Conservation (phyloP, 345 rosid species). For the Eucalyptus grandis region DNA sequence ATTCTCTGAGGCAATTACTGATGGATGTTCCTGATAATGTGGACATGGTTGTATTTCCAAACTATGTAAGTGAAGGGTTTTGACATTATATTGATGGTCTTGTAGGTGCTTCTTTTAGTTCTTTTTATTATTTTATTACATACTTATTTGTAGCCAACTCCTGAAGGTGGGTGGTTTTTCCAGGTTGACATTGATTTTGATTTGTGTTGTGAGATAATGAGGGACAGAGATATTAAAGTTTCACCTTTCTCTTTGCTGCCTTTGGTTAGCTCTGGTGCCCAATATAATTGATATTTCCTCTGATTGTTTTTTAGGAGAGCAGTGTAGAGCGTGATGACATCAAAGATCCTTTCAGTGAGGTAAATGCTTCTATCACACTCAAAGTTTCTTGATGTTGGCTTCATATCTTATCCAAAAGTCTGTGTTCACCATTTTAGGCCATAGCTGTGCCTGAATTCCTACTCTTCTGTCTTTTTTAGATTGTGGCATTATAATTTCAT, state of each 20-base stretch:
- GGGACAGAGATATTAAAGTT: background rate
- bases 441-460: background rate
- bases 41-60: conserved; percentile 91
- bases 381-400: background rate
- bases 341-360: conserved; percentile 94
- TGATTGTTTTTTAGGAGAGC: conserved; percentile 48
- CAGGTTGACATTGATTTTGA: background rate
- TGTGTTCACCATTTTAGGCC: background rate
- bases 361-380: conserved; percentile 1
- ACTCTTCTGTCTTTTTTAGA: background rate
- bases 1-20: conserved; percentile 75
- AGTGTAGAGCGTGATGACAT: conserved; percentile 81
- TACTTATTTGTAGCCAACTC: background rate
- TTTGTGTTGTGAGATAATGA: background rate
- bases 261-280: background rate
- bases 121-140: background rate
- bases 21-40: conserved; percentile 77
- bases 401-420: background rate
- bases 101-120: background rate
- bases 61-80: conserved; percentile 57
- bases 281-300: background rate
- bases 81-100: background rate
- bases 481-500: background rate
- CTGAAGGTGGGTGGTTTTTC: background rate
- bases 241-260: background rate